A percentile compares a stretch with the other conserved stretches of the same genome.
These are phyloP conservation scores for Tolypocladium tropicale DNA, from an alignment of 2,329 filamentous ascomycete genomes.

Conservation along the genomic window DNA sequence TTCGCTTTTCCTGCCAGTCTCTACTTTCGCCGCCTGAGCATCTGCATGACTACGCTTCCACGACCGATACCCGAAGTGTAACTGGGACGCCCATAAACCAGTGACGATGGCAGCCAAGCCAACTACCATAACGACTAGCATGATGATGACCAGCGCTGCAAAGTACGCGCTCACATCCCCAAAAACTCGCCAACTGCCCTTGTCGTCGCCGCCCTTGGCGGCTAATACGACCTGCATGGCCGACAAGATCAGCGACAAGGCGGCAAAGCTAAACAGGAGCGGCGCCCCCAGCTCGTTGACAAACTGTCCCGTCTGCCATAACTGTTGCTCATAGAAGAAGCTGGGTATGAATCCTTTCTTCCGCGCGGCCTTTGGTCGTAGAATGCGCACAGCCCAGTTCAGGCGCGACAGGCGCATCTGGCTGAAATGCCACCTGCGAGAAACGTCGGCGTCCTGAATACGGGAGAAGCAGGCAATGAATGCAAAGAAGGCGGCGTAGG, in stretches of 20 bases:
- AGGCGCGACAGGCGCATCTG: background rate
- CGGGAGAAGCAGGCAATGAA: background rate
- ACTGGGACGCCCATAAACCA: background rate
- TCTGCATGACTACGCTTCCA: background rate
- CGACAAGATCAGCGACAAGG: background rate
- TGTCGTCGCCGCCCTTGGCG: background rate
- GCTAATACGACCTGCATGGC: background rate
- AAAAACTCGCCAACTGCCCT: background rate
- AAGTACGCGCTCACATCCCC: background rate
- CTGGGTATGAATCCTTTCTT: background rate
- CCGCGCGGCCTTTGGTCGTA: background rate
- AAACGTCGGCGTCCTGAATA: background rate
- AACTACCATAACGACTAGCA: background rate
- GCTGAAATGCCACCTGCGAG: background rate
- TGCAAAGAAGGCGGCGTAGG: background rate
- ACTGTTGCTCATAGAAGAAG: background rate
- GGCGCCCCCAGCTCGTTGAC: background rate
- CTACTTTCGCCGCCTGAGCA: background rate
- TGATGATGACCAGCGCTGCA: background rate
- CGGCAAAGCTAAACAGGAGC: background rate
- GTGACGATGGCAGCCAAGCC: background rate
- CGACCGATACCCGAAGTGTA: background rate
- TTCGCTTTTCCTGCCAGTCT: background rate
- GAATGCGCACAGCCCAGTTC: background rate
- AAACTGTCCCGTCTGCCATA: background rate